Evolutionary conservation across 805 yeast species (phyloP).

Genomic region (Scheffersomyces coipomensis): DNA sequence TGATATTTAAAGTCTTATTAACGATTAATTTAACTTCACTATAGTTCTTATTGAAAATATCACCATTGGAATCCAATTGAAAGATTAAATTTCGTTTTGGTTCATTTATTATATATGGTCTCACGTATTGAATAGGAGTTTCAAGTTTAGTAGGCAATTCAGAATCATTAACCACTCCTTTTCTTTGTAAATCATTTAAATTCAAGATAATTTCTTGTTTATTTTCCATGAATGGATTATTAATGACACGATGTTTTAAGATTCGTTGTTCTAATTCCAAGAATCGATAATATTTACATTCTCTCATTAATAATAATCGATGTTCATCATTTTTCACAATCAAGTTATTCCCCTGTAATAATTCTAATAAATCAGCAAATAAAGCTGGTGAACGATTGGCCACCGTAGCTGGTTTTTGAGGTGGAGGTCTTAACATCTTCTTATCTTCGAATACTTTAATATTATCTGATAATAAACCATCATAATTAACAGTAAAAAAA

Average conservation of each 20-base stretch:
- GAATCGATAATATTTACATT: conserved; percentile 77
- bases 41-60: conserved; percentile 8
- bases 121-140: conserved; percentile 22
- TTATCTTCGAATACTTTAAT: conserved; percentile 30
- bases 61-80: conserved; percentile 23
- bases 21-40: conserved; percentile 33
- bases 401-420: conserved; percentile 57
- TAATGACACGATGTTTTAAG: conserved; percentile 47
- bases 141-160: conserved; percentile 16
- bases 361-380: conserved; percentile 54
- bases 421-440: conserved; percentile 73
- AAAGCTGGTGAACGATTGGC: conserved; percentile 50
- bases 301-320: conserved; percentile 57
- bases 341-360: conserved; percentile 54
- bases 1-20: conserved; percentile 22
- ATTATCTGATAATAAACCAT: conserved; percentile 51
- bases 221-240: conserved; percentile 45
- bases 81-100: conserved; percentile 29
- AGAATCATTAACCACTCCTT: conserved; percentile 28
- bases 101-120: conserved; percentile 34
- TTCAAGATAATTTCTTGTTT: conserved; percentile 57
- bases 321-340: conserved; percentile 51
- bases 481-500: conserved; percentile 64
- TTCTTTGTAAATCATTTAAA: conserved; percentile 43
- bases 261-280: conserved; percentile 71